Evolutionary conservation across 495 filamentous ascomycete species (phyloP).

Genomic region (Aspergillus affinis): DNA sequence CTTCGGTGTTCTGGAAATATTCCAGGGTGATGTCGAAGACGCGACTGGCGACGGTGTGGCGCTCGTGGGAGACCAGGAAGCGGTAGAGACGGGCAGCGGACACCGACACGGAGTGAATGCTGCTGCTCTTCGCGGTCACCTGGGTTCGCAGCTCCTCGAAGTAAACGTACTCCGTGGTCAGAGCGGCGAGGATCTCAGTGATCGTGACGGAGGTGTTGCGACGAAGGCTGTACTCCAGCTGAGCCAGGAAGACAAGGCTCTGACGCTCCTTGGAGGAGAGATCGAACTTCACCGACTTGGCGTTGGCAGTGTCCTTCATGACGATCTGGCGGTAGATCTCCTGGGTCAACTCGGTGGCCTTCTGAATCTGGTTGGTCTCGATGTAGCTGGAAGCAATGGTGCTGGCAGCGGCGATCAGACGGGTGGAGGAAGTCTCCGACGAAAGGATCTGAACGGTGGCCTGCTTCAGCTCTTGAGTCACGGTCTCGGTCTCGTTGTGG

Average conservation of each 20-base stretch:
- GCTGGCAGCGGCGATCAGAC: constrained; percentile 31
- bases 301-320: constrained; percentile 23
- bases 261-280: constrained; percentile 36
- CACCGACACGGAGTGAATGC: constrained; percentile 27
- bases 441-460: constrained; percentile 37
- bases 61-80: constrained; percentile 33
- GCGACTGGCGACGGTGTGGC: constrained; percentile 24
- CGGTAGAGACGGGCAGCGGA: constrained; percentile 35
- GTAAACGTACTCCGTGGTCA: constrained; percentile 42
- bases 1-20: constrained; percentile 36
- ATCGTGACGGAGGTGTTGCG: constrained; percentile 26
- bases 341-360: constrained; percentile 33
- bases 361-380: constrained; percentile 29
- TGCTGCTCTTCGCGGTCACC: constrained; percentile 28
- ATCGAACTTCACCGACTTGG: constrained; percentile 26
- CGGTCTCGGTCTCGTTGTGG: constrained; percentile 29
- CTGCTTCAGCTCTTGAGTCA: constrained; percentile 34
- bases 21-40: constrained; percentile 27
- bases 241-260: constrained; percentile 41
- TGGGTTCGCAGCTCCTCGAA: constrained; percentile 38
- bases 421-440: constrained; percentile 31
- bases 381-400: constrained; percentile 38
- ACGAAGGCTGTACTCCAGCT: constrained; percentile 36
- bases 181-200: constrained; percentile 36
- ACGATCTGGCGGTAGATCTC: constrained; percentile 43